Conservation (phyloP, 192 early-diverging fungal species). For the Oehlia diaphana region DNA sequence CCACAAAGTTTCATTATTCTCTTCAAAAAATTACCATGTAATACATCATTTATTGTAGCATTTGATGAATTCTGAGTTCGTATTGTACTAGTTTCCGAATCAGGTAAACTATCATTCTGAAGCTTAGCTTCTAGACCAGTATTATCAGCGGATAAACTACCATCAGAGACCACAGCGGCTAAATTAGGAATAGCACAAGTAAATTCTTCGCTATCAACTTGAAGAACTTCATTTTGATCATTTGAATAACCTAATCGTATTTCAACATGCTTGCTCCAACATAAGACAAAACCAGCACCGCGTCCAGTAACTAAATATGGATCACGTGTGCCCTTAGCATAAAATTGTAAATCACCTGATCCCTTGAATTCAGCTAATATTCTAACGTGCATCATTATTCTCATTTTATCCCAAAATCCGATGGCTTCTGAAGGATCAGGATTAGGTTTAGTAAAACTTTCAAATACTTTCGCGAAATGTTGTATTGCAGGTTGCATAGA, state of each 20-base stretch:
- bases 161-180: slow-evolving; percentile 29
- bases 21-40: slow-evolving; percentile 17
- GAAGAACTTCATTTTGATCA: slow-evolving; percentile 43
- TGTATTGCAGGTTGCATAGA: slow-evolving; percentile 45
- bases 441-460: slow-evolving; percentile 41
- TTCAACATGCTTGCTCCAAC: slow-evolving; percentile 39
- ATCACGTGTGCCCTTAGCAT: slow-evolving; percentile 42
- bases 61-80: slow-evolving; percentile 6
- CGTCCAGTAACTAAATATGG: slow-evolving; percentile 41
- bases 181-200: slow-evolving; percentile 46
- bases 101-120: background rate
- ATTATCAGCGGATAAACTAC: slow-evolving; percentile 19
- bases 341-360: slow-evolving; percentile 37
- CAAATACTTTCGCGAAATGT: slow-evolving; percentile 37
- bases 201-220: slow-evolving; percentile 43
- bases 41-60: background rate
- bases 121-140: slow-evolving; percentile 11
- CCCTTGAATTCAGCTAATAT: slow-evolving; percentile 39
- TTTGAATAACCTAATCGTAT: slow-evolving; percentile 40
- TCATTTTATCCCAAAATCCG: slow-evolving; percentile 50
- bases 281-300: slow-evolving; percentile 40
- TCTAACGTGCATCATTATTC: slow-evolving; percentile 43
- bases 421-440: slow-evolving; percentile 42
- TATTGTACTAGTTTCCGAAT: background rate
- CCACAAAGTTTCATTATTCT: slow-evolving; percentile 39